Conservation (phyloP, 768 basidiomycete genomes). For the Podaxis sp. region DNA sequence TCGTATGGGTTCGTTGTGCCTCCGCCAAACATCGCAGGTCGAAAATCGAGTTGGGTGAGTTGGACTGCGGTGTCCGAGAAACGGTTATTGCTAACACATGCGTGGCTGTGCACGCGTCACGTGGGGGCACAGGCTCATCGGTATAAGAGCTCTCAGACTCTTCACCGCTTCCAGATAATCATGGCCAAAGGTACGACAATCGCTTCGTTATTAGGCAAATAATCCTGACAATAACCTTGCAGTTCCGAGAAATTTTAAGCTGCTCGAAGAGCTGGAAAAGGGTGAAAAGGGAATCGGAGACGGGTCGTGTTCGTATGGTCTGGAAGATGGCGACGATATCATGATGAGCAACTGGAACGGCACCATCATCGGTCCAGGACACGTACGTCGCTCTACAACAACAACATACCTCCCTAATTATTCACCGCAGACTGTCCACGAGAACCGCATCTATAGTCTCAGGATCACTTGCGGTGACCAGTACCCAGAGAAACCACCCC, state of each 20-base stretch:
- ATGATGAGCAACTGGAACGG: slow-evolving; percentile 99
- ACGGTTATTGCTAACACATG: not conserved
- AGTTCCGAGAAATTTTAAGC: slow-evolving; percentile 96
- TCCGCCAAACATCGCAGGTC: slow-evolving; percentile 63
- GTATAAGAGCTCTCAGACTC: not conserved
- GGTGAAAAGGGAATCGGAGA: slow-evolving; percentile 99
- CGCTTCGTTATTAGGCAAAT: not conserved
- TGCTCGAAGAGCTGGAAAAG: slow-evolving; percentile 98
- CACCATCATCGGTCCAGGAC: slow-evolving; percentile 97
- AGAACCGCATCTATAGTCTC: slow-evolving; percentile 97
- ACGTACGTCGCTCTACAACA: slow-evolving; percentile 48
- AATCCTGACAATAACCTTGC: not conserved
- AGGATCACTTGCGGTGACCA: slow-evolving; percentile 77
- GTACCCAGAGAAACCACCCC: slow-evolving; percentile 78
- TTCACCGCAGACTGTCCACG: slow-evolving; percentile 78
- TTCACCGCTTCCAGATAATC: not conserved
- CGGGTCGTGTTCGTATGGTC: slow-evolving; percentile 94
- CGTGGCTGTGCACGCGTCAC: slow-evolving; percentile 25
- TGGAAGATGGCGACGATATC: slow-evolving; percentile 94
- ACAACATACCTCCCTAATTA: not conserved
- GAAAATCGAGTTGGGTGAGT: not conserved
- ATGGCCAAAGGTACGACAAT: slow-evolving; percentile 49
- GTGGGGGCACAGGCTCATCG: not conserved
- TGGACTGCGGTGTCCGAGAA: not conserved
- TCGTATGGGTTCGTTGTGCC: slow-evolving; percentile 76